Percentiles rank a stretch among this genome's conserved stretches.
These are phyloP conservation scores for Globisporangium parvum DNA, from an alignment of 352 stramenopile species.

Conservation along the genomic window DNA sequence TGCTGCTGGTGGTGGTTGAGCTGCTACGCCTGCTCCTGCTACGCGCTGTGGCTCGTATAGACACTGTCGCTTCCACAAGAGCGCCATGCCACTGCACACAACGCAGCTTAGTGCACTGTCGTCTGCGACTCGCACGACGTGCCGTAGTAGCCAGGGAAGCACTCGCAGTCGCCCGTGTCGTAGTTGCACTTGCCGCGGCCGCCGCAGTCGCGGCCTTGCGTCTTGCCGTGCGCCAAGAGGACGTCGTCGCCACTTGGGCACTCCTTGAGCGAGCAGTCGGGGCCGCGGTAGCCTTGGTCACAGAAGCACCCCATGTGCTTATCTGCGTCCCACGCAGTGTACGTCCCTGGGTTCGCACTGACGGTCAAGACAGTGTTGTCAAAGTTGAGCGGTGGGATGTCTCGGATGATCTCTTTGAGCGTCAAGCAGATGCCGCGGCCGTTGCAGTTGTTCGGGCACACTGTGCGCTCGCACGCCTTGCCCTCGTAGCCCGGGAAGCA, in stretches of 20 bases:
- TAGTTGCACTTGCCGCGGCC: constrained; percentile 95
- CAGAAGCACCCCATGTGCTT: constrained; percentile 95
- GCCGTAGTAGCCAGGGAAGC: constrained; percentile 94
- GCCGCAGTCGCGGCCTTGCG: constrained; percentile 87
- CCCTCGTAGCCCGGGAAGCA: constrained; percentile 89
- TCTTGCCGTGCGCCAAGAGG: constrained; percentile 74
- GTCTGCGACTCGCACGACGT: constrained; percentile 86
- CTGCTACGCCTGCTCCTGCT: no score
- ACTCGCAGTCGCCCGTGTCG: constrained; percentile 89
- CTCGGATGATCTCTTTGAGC: constrained; percentile 73
- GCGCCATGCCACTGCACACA: background rate
- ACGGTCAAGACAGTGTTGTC: no score
- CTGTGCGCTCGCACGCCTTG: constrained; percentile 87
- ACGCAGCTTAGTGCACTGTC: constrained; percentile 57
- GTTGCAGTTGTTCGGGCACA: constrained; percentile 95
- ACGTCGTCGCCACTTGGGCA: constrained; percentile 91
- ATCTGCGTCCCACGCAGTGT: constrained; percentile 85
- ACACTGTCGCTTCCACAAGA: background rate
- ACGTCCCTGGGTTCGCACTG: constrained; percentile 9
- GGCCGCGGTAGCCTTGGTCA: constrained; percentile 91
- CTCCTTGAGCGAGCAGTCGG: constrained; percentile 94
- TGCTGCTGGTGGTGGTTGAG: no score
- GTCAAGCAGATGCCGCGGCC: constrained; percentile 91
- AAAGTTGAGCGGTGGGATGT: constrained; percentile 5
- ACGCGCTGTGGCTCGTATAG: background rate